Base-by-base conservation (phyloP, 305 asterid genomes). In the Euphrasia arctica region DNA sequence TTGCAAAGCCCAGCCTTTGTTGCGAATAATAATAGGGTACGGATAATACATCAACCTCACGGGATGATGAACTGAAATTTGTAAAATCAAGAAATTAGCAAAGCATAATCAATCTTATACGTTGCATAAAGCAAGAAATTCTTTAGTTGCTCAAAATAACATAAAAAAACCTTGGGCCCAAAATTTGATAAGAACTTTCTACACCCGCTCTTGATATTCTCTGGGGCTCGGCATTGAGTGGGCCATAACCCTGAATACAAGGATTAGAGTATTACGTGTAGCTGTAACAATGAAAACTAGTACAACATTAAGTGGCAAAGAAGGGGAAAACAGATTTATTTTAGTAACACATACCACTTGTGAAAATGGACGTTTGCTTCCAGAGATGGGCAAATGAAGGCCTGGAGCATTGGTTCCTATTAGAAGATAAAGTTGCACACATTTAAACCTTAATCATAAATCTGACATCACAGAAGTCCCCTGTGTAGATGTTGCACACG, bases 341-440 rank as follows among this genome's bases (percentile, higher is more conserved):
- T 51, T 34, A 11, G 54, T 41, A 13, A 75, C 75, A 55, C 75
- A 51, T 78, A 85, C 90, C 80, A 72, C 63, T 65, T 70, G 70
- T 45, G 85, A 74, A 69, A 73, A 73, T 52, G 85, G 75, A 10
- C 83, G 79, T 79, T 79, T 80, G 81, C 78, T 75, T 73, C 82
- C 83, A 67, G 70, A 71, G 48, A 56, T 15, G 7, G 74, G 73
- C 50, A 75, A 69, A 66, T 42, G 81, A 65, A 60, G 70, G 43
- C 62, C 76, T 54, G 67, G 70, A 64, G 61, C 62, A 55, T 64
- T 54, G 64, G 70, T 57, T 55, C 83, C 90, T 85, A 78, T 59
- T 10, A 27, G 62, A 71, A 18, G 13, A 63, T 64, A 61, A 27
- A 63, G 63, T 56, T 56, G 55, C 63, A 64, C 32, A 51, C 54